These are phyloP conservation scores for Fagus sylvatica DNA, from an alignment of 306 rosid species.

Conservation along the genomic window DNA sequence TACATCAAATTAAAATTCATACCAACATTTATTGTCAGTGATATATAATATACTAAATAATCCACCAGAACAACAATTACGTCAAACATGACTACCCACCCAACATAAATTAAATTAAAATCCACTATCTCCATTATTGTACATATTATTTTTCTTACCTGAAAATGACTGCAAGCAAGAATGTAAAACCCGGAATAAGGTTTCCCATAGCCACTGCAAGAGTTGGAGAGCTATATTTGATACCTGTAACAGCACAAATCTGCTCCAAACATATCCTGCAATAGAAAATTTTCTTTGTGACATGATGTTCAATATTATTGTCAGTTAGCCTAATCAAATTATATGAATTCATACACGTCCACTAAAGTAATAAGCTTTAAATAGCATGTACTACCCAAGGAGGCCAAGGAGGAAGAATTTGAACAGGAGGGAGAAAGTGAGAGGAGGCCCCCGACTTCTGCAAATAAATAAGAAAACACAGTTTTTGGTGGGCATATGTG, in stretches of 20 bases:
- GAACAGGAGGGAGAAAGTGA: conserved; percentile 36
- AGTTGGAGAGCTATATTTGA: conserved; percentile 51
- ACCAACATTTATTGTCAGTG: too few relatives aligned
- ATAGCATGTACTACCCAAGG: conserved; percentile 29
- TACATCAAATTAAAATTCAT: too few relatives aligned
- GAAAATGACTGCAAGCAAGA: conserved; percentile 45
- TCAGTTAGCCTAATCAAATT: conserved; percentile 60
- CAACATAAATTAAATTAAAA: too few relatives aligned
- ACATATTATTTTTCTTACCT: conserved; percentile 24
- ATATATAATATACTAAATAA: too few relatives aligned
- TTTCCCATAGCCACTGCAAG: conserved; percentile 47
- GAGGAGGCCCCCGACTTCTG: conserved; percentile 38
- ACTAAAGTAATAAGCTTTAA: not conserved
- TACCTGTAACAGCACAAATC: conserved; percentile 30
- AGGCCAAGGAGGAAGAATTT: conserved; percentile 52
- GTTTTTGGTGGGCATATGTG: too few relatives aligned
- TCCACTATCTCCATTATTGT: not conserved
- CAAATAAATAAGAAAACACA: not conserved
- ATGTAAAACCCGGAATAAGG: conserved; percentile 47
- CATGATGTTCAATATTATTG: not conserved
- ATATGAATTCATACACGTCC: conserved; percentile 50
- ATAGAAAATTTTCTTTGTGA: not conserved
- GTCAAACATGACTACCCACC: too few relatives aligned
- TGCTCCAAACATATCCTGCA: conserved; percentile 47
- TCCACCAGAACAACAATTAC: too few relatives aligned